Base-by-base conservation (phyloP, 2,329 filamentous ascomycete species). In the Fusarium odoratissimum region DNA sequence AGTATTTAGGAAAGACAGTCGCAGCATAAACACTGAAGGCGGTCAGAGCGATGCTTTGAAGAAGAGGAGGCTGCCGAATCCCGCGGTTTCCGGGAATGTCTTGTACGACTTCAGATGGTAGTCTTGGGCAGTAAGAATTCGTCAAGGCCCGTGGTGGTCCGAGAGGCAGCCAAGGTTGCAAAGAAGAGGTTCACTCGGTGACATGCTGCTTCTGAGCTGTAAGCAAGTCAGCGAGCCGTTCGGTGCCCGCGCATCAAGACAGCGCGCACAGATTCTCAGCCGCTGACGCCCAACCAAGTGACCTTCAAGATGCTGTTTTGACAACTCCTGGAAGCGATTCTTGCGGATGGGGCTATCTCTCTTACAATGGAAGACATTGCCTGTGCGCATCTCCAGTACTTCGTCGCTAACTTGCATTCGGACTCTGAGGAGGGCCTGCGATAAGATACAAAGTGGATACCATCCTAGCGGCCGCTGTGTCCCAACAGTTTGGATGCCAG, bases 371-470 rank as follows among this genome's bases (percentile, higher is more conserved):
- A 14, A 14, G 1, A 13, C 8, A 19, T 10, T 10, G 3, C 17
- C 5, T 51, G 8, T 9, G 46, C 11, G 14, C 25, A 11, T 25
- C n/a, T 0, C 8, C n/a, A 14, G 12, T 5, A 25, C 17, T 37
- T 25, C n/a, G 6, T 14, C 3, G 0, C 16, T 11, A 25, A 37
- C 3, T 5, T 16, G 2, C 8, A 21, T 17, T 8, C 9, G 19
- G 49, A 17, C 5, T 17, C 2, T 38, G 0, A 2, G n/a, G 10
- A 3, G 6, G 3, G 9, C 7, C 5, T 19, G 1, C 0, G 4
- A 3, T 8, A 6, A 14, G 8, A 14, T 14, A 5, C 6, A 25
- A 11, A 4, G 16, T 25, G 8, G 12, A 11, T 8, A 21, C 35
- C 8, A 4, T 25, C 12, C 48, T 35, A 35, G 46, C n/a, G 30